These are phyloP conservation scores for Teunomyces kruisii DNA, from an alignment of 805 yeast genomes.

Conservation along the genomic window DNA sequence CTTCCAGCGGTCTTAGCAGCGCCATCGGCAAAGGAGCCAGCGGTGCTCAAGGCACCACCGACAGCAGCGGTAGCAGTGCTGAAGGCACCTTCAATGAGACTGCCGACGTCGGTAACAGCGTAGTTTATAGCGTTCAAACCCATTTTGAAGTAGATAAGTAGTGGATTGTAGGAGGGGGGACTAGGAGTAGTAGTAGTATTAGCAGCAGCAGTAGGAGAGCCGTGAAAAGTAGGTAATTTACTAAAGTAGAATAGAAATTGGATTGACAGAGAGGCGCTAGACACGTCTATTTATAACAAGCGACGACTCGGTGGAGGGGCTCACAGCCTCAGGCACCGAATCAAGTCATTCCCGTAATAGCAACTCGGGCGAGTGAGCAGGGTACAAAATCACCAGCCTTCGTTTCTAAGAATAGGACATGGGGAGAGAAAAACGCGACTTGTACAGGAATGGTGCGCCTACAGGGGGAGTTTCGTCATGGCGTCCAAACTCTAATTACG, in stretches of 20 bases:
- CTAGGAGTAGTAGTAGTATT: too few species aligned
- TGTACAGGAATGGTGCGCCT: background rate
- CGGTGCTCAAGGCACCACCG: slow-evolving; percentile 10
- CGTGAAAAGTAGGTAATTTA: background rate
- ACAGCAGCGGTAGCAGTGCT: slow-evolving; percentile 11
- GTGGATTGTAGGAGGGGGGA: too few species aligned
- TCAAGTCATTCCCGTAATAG: background rate
- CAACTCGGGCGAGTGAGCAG: background rate
- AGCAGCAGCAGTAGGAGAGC: background rate
- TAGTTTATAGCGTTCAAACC: slow-evolving; percentile 31
- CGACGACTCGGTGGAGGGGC: background rate
- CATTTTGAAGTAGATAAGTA: slow-evolving; percentile 12
- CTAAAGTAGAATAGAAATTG: background rate
- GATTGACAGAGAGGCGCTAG: background rate
- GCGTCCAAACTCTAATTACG: background rate
- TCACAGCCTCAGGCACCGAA: background rate
- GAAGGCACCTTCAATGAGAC: slow-evolving; percentile 9
- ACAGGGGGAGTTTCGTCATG: background rate
- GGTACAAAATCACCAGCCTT: slow-evolving; percentile 5
- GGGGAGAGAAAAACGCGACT: background rate
- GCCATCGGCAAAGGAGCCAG: slow-evolving; percentile 14
- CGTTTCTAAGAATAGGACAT: background rate
- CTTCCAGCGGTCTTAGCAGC: slow-evolving; percentile 14
- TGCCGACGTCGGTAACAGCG: slow-evolving; percentile 19
- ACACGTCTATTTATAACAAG: background rate